Conservation (phyloP, 805 yeast species). For the Candida montana region DNA sequence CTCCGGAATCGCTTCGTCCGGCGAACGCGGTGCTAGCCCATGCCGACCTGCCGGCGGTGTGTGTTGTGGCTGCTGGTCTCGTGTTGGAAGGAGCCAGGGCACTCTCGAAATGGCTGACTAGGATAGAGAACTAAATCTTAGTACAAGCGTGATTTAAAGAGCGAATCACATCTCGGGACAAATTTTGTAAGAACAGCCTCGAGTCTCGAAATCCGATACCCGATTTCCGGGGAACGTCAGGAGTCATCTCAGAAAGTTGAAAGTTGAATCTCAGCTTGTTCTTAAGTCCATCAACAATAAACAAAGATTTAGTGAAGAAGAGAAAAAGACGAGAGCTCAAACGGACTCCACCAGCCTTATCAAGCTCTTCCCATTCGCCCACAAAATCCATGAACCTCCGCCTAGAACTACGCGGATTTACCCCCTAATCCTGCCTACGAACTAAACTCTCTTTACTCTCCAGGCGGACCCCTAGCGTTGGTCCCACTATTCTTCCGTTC, state of each 20-base stretch:
- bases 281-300: background rate
- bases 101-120: background rate
- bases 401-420: background rate
- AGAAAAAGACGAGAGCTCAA: background rate
- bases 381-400: background rate
- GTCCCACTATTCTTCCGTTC: background rate
- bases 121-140: too few relatives aligned
- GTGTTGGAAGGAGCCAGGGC: background rate
- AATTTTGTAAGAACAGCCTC: too few relatives aligned
- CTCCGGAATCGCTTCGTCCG: background rate
- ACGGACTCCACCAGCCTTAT: too few relatives aligned
- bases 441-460: background rate
- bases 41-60: too few relatives aligned
- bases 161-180: background rate
- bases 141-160: too few relatives aligned
- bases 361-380: too few relatives aligned
- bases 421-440: background rate
- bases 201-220: too few relatives aligned
- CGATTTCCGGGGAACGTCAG: background rate
- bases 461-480: background rate
- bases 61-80: too few relatives aligned
- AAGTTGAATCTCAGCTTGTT: background rate
- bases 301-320: too few relatives aligned
- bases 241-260: background rate
- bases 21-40: background rate